These are phyloP conservation scores for Lactarius sp. DNA, from an alignment of 768 basidiomycete genomes.

Conservation along the genomic window DNA sequence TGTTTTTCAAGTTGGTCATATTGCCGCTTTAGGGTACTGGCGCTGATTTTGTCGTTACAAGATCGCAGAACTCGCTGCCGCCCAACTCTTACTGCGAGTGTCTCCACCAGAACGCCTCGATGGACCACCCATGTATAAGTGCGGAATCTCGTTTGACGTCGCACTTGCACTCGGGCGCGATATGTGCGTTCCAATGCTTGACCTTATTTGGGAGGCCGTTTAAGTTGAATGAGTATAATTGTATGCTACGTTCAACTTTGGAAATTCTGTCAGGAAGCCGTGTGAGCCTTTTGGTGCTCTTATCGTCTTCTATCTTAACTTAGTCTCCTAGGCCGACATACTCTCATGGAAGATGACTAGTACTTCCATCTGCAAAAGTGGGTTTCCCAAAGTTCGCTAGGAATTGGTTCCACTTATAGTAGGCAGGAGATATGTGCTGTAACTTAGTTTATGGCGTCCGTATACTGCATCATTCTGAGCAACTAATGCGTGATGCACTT, in stretches of 20 bases:
- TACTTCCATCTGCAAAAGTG: background rate
- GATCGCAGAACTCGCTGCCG: constrained; percentile 62
- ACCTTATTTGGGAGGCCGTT: constrained; percentile 58
- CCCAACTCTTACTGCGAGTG: constrained; percentile 62
- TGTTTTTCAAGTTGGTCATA: constrained; percentile 12
- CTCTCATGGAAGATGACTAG: too few relatives aligned
- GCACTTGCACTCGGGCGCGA: constrained; percentile 54
- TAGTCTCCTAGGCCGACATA: background rate
- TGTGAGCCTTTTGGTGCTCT: background rate
- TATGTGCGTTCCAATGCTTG: constrained; percentile 53
- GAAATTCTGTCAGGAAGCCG: background rate
- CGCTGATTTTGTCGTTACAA: constrained; percentile 29
- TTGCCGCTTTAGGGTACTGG: background rate
- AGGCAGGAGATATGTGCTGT: background rate
- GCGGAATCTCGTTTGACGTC: constrained; percentile 58
- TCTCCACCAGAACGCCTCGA: constrained; percentile 59
- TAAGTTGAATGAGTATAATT: background rate
- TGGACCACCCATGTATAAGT: constrained; percentile 68
- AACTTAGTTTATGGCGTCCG: too few relatives aligned
- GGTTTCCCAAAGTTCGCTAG: background rate
- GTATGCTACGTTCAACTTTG: background rate
- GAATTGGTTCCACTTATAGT: background rate
- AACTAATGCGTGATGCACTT: background rate
- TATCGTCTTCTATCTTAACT: background rate
- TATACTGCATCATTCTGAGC: too few relatives aligned